Evolutionary conservation across 1,139 yeast species (phyloP), one percentile per base, ranked within the genome.

Genomic region (Meyerozyma athensensis): DNA sequence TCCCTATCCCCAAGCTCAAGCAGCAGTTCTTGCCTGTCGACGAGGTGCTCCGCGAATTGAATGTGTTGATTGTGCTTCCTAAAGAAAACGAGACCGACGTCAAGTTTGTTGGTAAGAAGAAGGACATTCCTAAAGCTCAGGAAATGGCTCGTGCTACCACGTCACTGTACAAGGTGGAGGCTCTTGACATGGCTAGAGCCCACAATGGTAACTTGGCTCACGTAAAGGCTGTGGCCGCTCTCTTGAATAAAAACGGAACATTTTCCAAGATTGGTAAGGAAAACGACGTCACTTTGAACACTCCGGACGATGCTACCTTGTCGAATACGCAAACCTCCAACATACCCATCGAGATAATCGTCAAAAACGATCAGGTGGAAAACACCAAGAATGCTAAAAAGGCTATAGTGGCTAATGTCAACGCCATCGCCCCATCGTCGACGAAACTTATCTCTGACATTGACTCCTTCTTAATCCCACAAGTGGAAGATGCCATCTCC

Each of bases 101-200:
- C 40, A 62, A 77, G 38, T 86, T 85, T 54, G 72, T 81, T 42
- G 96, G 96, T 43, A 73, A 74, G 37, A 63, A 68, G 43, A 56
- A 65, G 23, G 72, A 75, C 40, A 72, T 89, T 39, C 52, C 71
- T 13, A 61, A 63, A 17, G 96, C 96, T 23, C 72, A 83, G 47
- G 72, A 72, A 72, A 60, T 63, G 63, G 59, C 77, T 63, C 65
- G 58, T 74, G 74, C 54, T 55, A 69, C 36, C 67, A 75, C 70
- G 54, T 73, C 60, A 30, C 69, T 65, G 48, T 70, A 60, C 54
- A 67, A 64, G 49, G 79, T 84, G 34, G 89, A 84, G 50, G 65
- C 78, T 18, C 71, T 90, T 54, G 95, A 86, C 50, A 81, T 90
- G 65, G 79, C 94, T 18, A 81, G 77, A 58, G 95, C 97, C 28